Conservation (phyloP, 164 flowering plant genomes). For the Tetracentron sinense region DNA sequence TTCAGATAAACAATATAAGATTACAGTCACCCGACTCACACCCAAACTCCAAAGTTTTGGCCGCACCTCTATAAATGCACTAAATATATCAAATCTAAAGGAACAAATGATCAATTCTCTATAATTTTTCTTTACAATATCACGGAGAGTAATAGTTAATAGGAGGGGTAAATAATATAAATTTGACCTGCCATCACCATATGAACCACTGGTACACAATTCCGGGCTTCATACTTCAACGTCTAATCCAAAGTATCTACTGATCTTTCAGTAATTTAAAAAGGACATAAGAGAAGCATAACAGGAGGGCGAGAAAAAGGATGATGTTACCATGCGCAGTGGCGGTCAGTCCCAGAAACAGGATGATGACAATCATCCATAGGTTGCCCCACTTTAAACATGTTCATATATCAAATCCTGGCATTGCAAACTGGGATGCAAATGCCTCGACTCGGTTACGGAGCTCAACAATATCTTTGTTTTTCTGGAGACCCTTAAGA, state of each 20-base stretch:
- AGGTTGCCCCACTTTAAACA: background rate
- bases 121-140: conserved; percentile 5
- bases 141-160: background rate
- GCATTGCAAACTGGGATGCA: conserved; percentile 78
- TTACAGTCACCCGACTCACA: background rate
- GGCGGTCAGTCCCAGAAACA: background rate
- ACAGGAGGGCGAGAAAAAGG: background rate
- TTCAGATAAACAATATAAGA: background rate
- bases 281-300: background rate
- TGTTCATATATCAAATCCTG: conserved; percentile 61
- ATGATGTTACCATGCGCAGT: too few species aligned
- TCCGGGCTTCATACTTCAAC: background rate
- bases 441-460: conserved; percentile 64
- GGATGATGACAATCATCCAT: background rate
- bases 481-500: conserved; percentile 57
- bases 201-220: background rate
- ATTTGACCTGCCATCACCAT: background rate
- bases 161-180: too few species aligned
- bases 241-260: background rate
- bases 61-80: background rate
- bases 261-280: background rate
- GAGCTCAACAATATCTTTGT: conserved; percentile 65
- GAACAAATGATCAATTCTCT: background rate
- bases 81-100: background rate
- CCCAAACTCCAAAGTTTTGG: background rate